These are phyloP conservation scores for Penicillium herquei DNA, from an alignment of 495 filamentous ascomycete species.

Conservation along the genomic window DNA sequence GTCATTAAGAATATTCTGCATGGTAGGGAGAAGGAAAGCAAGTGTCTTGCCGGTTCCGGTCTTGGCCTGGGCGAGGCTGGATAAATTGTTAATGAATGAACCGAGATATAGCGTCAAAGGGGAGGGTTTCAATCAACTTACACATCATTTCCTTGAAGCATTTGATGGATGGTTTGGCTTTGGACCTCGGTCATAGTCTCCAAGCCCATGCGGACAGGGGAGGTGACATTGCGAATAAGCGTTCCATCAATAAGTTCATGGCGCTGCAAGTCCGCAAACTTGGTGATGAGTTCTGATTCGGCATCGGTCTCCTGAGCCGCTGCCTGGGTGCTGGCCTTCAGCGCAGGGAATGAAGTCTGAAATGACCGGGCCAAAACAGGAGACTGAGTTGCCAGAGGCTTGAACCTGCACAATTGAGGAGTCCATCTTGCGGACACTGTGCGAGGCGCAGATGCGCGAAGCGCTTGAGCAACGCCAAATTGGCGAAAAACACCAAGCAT, in stretches of 20 bases:
- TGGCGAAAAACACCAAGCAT: constrained; percentile 47
- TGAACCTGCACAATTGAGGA: constrained; percentile 31
- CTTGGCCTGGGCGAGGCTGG: constrained; percentile 81
- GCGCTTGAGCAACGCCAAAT: constrained; percentile 35
- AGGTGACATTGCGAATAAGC: constrained; percentile 67
- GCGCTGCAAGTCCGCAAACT: constrained; percentile 66
- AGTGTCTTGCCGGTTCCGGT: constrained; percentile 89
- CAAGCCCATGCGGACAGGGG: constrained; percentile 62
- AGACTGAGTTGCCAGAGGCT: constrained; percentile 21
- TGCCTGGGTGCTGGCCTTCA: constrained; percentile 25
- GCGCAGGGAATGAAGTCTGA: constrained; percentile 30
- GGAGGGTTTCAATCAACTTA: constrained; percentile 37
- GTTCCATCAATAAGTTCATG: constrained; percentile 60
- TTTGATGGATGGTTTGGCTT: constrained; percentile 72
- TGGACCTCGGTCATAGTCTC: constrained; percentile 95
- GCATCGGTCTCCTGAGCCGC: constrained; percentile 16
- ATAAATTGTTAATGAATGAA: constrained; percentile 19
- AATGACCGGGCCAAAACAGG: constrained; percentile 26
- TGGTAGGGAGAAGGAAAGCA: constrained; percentile 73
- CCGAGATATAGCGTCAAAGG: neutral
- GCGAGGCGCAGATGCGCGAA: constrained; percentile 37
- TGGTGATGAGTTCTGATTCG: constrained; percentile 46
- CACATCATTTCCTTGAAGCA: constrained; percentile 78
- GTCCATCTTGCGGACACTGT: constrained; percentile 25
- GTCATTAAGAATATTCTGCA: constrained; percentile 69